Conservation (phyloP, 2,329 filamentous ascomycete species). For the Aspergillus vadensis region DNA sequence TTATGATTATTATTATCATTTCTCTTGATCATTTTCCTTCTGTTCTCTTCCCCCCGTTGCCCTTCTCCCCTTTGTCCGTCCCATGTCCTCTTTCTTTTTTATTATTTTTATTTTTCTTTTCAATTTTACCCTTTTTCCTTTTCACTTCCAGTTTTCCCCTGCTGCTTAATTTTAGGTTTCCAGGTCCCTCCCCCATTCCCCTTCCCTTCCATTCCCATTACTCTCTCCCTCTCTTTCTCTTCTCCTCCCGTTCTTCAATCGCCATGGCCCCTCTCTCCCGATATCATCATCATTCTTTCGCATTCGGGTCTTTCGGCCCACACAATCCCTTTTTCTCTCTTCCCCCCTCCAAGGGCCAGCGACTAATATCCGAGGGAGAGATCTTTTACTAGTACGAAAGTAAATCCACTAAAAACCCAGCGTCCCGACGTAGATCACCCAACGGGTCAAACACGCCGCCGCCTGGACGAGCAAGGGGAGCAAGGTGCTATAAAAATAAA, state of each 20-base stretch:
- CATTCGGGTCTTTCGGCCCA: constrained; percentile 9
- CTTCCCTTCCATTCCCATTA: constrained; percentile 7
- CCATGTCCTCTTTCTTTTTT: constrained; percentile 5
- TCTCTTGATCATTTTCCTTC: neutral
- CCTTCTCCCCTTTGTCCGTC: constrained; percentile 1
- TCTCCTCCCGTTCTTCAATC: neutral
- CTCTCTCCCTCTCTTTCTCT: too few species aligned
- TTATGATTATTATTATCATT: neutral
- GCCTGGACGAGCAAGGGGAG: constrained; percentile 8
- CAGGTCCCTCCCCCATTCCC: constrained; percentile 11
- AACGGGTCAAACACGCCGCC: constrained; percentile 9
- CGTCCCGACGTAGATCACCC: constrained; percentile 7
- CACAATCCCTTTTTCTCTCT: neutral
- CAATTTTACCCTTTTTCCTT: constrained; percentile 1
- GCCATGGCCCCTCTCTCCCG: constrained; percentile 7
- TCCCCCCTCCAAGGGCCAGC: neutral
- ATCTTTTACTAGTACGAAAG: constrained; percentile 1
- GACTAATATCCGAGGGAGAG: neutral
- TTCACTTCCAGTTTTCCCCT: constrained; percentile 7
- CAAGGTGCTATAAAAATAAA: constrained; percentile 2
- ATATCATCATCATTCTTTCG: constrained; percentile 10
- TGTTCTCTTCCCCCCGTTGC: neutral
- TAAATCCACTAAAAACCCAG: constrained; percentile 4
- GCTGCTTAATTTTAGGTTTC: constrained; percentile 2
- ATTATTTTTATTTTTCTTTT: constrained; percentile 10